Evolutionary conservation across 306 rosid species (phyloP).

Genomic region (Spatholobus suberectus): DNA sequence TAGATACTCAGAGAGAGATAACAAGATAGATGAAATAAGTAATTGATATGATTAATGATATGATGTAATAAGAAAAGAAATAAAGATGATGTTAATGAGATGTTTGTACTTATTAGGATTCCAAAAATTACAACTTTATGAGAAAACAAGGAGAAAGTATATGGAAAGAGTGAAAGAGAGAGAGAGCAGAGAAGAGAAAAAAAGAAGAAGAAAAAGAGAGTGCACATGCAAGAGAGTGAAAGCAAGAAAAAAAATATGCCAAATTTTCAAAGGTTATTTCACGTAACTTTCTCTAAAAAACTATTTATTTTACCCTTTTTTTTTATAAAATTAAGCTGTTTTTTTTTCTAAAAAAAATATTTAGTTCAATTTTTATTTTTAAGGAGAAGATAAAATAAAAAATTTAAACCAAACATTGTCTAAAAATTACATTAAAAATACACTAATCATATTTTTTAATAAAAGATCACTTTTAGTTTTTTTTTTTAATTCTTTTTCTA

Average conservation of each 20-base stretch:
- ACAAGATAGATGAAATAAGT: too few relatives aligned
- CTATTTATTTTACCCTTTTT: neutral
- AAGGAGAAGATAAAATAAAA: neutral
- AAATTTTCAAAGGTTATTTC: neutral
- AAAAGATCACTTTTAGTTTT: neutral
- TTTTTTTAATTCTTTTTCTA: too few relatives aligned
- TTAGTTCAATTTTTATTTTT: neutral
- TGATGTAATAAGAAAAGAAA: too few relatives aligned
- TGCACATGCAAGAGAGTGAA: neutral
- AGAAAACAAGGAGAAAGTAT: too few relatives aligned
- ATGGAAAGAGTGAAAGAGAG: too few relatives aligned
- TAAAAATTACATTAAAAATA: neutral
- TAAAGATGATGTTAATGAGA: too few relatives aligned
- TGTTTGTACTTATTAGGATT: too few relatives aligned
- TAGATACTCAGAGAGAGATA: too few relatives aligned
- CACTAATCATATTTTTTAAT: neutral
- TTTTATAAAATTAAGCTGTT: neutral
- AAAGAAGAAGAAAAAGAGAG: neutral
- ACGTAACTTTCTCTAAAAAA: neutral
- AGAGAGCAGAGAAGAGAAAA: too few relatives aligned
- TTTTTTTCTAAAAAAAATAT: neutral
- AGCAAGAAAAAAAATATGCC: neutral
- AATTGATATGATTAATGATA: too few relatives aligned
- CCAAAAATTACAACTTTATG: too few relatives aligned
- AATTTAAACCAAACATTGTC: neutral